A percentile compares a stretch with the other conserved stretches of the same genome.
phyloP scores from a whole-genome alignment of 495 filamentous ascomycete genomes.

The Evernia prunastri region DNA sequence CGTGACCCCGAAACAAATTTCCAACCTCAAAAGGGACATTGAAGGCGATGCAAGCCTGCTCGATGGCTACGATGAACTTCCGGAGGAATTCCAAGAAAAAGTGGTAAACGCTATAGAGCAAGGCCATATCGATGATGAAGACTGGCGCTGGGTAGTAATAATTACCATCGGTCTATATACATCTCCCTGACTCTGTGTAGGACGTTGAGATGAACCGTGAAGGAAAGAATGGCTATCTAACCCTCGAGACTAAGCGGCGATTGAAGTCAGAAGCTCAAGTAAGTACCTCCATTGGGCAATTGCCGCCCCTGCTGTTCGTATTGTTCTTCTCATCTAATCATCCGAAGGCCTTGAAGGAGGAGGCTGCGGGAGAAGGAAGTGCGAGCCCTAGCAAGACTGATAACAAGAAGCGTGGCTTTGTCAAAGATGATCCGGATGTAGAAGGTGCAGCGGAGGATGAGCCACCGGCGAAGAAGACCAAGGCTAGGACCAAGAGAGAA shows the following conservation, averaged over 20 bases:
- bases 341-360: conserved; percentile 28
- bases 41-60: conserved; percentile 39
- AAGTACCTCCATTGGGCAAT: not conserved
- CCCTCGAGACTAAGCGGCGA: conserved; percentile 41
- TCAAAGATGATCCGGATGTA: conserved; percentile 32
- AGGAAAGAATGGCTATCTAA: conserved; percentile 55
- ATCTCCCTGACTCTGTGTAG: conserved; percentile 36
- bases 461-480: conserved; percentile 29
- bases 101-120: conserved; percentile 54
- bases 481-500: conserved; percentile 28
- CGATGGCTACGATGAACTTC: conserved; percentile 69
- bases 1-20: conserved; percentile 57
- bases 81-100: conserved; percentile 55
- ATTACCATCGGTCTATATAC: not conserved
- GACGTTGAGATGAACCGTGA: conserved; percentile 63
- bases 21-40: conserved; percentile 46
- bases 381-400: conserved; percentile 26
- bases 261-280: conserved; percentile 30
- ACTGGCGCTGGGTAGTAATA: conserved; percentile 64
- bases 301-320: not conserved
- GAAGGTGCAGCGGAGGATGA: conserved; percentile 26
- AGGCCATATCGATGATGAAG: conserved; percentile 68
- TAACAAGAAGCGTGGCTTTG: conserved; percentile 40
- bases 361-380: conserved; percentile 27
- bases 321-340: not conserved